These are phyloP conservation scores for Panaeolus papilionaceus DNA, from an alignment of 768 basidiomycete species.

Conservation along the genomic window DNA sequence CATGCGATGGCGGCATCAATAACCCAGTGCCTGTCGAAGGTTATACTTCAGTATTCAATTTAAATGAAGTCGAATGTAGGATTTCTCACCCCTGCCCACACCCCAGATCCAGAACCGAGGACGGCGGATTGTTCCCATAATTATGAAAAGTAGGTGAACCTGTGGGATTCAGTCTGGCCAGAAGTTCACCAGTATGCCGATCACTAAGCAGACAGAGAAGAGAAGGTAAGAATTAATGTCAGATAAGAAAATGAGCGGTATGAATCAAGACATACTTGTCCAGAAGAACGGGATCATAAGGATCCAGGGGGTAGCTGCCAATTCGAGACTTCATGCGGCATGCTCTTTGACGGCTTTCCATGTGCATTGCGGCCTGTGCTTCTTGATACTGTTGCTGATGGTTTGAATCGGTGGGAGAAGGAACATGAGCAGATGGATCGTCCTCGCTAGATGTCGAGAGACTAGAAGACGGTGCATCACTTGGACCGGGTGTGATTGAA, in stretches of 20 bases:
- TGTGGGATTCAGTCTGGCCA: conserved; percentile 59
- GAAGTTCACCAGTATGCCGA: conserved; percentile 55
- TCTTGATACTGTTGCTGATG: conserved; percentile 20
- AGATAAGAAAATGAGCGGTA: conserved; percentile 8
- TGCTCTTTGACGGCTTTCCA: conserved; percentile 23
- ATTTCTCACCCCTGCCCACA: conserved; percentile 63
- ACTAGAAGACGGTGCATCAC: background rate
- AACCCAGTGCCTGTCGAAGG: conserved; percentile 55
- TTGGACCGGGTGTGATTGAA: background rate
- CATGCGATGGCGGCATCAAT: conserved; percentile 65
- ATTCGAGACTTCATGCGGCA: conserved; percentile 29
- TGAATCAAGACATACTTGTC: conserved; percentile 51
- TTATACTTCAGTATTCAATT: background rate
- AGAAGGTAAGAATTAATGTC: conserved; percentile 19
- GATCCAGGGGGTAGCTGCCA: conserved; percentile 36
- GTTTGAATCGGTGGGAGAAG: background rate
- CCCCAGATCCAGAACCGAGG: conserved; percentile 70
- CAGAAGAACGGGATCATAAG: conserved; percentile 58
- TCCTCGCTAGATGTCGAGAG: background rate
- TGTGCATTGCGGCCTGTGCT: conserved; percentile 9
- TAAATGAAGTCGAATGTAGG: conserved; percentile 12
- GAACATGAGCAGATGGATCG: background rate
- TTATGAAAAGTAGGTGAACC: conserved; percentile 65
- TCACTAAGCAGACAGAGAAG: conserved; percentile 49
- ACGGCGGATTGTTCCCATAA: conserved; percentile 52